A percentile compares a stretch with the other conserved stretches of the same genome.
These are phyloP conservation scores for Ilex aquifolium DNA, from an alignment of 257 asterid species.

Conservation along the genomic window DNA sequence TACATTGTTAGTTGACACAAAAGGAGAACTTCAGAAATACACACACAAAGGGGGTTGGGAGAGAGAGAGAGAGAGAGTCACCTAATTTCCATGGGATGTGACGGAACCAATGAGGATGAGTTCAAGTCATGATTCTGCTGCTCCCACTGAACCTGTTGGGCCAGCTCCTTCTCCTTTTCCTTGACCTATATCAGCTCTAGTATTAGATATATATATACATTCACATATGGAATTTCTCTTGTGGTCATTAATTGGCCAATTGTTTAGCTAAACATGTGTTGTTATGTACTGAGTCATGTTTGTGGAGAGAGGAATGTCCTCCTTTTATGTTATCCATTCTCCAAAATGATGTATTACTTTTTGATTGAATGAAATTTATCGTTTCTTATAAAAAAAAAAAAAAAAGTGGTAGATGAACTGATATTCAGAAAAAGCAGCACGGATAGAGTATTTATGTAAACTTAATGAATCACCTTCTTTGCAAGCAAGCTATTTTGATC, in stretches of 20 bases:
- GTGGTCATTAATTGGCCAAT: no score
- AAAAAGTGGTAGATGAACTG: no score
- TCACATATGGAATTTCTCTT: background rate
- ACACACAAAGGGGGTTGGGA: background rate
- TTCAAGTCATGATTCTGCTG: constrained; percentile 38
- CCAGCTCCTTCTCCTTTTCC: constrained; percentile 52
- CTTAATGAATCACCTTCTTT: constrained; percentile 36
- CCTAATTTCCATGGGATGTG: constrained; percentile 45
- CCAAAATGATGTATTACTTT: no score
- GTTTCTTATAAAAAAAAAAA: no score
- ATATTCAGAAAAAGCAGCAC: background rate
- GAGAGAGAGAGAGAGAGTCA: constrained; percentile 3
- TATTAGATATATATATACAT: background rate
- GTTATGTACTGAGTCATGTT: no score
- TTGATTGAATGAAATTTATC: no score
- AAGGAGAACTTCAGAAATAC: background rate
- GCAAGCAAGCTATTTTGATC: constrained; percentile 64
- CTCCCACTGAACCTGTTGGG: constrained; percentile 28
- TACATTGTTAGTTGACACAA: no score
- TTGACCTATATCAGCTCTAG: constrained; percentile 30
- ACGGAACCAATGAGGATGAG: constrained; percentile 27
- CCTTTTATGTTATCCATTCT: no score
- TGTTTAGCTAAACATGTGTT: no score
- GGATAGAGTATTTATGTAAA: background rate
- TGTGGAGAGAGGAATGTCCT: no score